Conservation (phyloP, 169 alveolate genomes). For the Perkinsus chesapeaki region DNA sequence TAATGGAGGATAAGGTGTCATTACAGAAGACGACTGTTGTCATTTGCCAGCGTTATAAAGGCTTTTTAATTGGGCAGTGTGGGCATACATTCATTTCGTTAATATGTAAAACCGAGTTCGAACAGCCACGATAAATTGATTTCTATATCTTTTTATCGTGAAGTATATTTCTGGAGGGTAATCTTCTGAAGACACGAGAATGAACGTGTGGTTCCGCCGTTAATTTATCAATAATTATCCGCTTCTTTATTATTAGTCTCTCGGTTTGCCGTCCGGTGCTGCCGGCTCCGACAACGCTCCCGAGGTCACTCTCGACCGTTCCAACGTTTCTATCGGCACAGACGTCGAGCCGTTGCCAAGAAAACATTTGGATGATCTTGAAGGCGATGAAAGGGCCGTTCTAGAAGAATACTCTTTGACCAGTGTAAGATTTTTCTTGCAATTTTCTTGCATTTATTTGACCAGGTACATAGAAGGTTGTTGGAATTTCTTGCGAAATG, state of each 20-base stretch:
- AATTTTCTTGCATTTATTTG: neutral
- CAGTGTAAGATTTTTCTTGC: neutral
- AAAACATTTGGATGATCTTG: neutral
- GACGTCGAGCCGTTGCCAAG: neutral
- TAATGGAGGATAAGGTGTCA: neutral
- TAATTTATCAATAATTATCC: neutral
- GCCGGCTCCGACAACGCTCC: neutral
- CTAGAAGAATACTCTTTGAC: neutral
- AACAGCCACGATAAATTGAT: no score
- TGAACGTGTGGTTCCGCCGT: no score
- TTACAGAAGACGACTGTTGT: neutral
- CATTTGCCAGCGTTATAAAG: neutral
- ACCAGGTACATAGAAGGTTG: slow-evolving; percentile 37
- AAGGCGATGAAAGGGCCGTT: neutral
- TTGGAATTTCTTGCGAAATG: slow-evolving; percentile 81
- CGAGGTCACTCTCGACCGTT: neutral
- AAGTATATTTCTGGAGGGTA: neutral
- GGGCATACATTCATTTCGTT: no score
- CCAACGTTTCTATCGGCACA: neutral
- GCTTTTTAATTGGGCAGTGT: no score
- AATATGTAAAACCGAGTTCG: no score
- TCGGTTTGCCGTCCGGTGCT: neutral
- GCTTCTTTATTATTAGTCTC: neutral
- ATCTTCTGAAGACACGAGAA: no score
- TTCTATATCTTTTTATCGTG: neutral